Evolutionary conservation across 208 protist species (phyloP).

Genomic region (Leishmania major): DNA sequence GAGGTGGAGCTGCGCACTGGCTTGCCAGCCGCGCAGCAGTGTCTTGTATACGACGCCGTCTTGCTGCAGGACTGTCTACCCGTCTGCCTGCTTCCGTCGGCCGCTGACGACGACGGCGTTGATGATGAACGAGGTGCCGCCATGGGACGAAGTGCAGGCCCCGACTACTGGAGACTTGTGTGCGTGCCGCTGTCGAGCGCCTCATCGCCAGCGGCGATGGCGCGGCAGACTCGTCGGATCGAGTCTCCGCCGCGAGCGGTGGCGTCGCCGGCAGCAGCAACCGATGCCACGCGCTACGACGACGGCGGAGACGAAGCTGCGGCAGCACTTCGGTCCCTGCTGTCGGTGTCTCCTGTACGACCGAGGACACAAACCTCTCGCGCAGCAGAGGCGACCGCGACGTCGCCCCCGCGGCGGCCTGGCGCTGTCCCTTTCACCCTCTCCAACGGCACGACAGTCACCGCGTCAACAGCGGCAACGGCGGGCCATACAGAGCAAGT

Average conservation of each 20-base stretch:
- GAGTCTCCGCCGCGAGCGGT: not conserved
- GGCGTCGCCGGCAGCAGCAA: not conserved
- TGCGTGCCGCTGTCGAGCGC: slow-evolving; percentile 19
- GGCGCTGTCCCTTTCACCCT: slow-evolving; percentile 22
- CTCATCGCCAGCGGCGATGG: not conserved
- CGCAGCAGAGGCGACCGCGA: not conserved
- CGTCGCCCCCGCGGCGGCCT: not conserved
- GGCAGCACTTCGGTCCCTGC: not conserved
- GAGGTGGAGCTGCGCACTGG: slow-evolving; percentile 49
- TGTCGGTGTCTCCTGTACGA: slow-evolving; percentile 5
- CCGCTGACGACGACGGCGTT: not conserved
- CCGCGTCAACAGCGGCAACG: not conserved
- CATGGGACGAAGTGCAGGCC: too few relatives aligned
- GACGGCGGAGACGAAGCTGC: not conserved
- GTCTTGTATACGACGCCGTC: slow-evolving; percentile 41
- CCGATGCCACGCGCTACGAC: not conserved
- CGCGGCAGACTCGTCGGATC: not conserved
- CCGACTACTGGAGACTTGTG: slow-evolving; percentile 14
- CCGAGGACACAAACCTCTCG: not conserved
- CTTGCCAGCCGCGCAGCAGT: slow-evolving; percentile 27
- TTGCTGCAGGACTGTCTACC: slow-evolving; percentile 49
- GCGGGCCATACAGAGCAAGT: not conserved
- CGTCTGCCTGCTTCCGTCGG: slow-evolving; percentile 38
- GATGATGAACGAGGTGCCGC: not conserved
- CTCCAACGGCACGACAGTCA: not conserved